These are phyloP conservation scores for Fusarium hostae DNA, from an alignment of 2,329 filamentous ascomycete genomes.

Conservation along the genomic window DNA sequence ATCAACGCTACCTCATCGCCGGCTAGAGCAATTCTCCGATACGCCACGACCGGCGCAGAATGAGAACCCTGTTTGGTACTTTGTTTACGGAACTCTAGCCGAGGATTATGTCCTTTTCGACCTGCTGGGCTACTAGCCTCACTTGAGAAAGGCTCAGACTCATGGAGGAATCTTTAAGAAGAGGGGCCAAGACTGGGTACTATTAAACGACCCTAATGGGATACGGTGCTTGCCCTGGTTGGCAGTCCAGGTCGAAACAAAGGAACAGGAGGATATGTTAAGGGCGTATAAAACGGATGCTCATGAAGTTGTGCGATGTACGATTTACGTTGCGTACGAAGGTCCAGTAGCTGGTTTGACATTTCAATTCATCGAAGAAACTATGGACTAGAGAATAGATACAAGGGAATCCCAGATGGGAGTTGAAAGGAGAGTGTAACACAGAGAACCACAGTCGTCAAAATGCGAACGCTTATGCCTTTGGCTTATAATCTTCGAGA, in stretches of 20 bases:
- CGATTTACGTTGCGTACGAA: neutral
- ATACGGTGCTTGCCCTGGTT: neutral
- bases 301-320: slow-evolving; percentile 4
- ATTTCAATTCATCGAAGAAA: neutral
- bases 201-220: no score
- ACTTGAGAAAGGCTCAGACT: neutral
- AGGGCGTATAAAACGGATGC: slow-evolving; percentile 1
- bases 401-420: neutral
- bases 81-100: neutral
- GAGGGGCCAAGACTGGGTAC: slow-evolving; percentile 4
- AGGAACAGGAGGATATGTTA: slow-evolving; percentile 1
- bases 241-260: neutral
- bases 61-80: slow-evolving; percentile 12
- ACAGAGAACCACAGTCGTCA: neutral
- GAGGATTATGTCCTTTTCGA: neutral
- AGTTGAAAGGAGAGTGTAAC: neutral
- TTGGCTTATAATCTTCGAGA: slow-evolving; percentile 19
- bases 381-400: neutral
- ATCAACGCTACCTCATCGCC: slow-evolving; percentile 2
- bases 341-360: slow-evolving; percentile 1
- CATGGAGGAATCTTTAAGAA: neutral
- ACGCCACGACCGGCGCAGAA: neutral
- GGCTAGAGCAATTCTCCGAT: neutral
- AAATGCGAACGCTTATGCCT: neutral
- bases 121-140: neutral